Conservation (phyloP, 371 early-diverging fungal genomes). For the Sporodiniella umbellata region DNA sequence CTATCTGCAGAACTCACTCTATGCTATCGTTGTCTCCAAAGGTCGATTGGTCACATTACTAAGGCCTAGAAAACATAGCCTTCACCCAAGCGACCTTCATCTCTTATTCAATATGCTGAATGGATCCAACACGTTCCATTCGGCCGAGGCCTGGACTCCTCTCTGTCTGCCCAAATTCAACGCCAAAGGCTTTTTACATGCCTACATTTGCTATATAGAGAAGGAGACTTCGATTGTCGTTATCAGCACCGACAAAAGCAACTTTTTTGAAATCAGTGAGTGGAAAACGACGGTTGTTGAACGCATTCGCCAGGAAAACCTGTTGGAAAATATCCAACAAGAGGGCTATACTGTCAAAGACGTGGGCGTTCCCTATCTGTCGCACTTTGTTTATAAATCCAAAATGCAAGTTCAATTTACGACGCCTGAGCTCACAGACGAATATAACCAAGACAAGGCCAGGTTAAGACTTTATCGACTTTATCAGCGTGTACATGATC, state of each 20-base stretch:
- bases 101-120: slow-evolving; percentile 81
- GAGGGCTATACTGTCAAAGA: slow-evolving; percentile 51
- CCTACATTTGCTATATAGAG: slow-evolving; percentile 81
- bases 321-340: slow-evolving; percentile 24
- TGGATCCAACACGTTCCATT: slow-evolving; percentile 69
- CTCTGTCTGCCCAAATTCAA: slow-evolving; percentile 94
- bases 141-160: slow-evolving; percentile 90
- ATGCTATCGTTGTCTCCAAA: slow-evolving; percentile 76
- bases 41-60: slow-evolving; percentile 75
- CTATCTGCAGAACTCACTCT: slow-evolving; percentile 53
- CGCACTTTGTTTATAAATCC: slow-evolving; percentile 78
- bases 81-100: slow-evolving; percentile 85
- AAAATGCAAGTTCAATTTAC: slow-evolving; percentile 68
- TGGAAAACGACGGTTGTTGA: slow-evolving; percentile 66
- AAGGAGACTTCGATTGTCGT: slow-evolving; percentile 68
- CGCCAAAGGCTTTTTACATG: slow-evolving; percentile 82
- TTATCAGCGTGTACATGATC: slow-evolving; percentile 65
- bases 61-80: slow-evolving; percentile 71
- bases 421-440: slow-evolving; percentile 53
- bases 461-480: slow-evolving; percentile 54
- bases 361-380: slow-evolving; percentile 62
- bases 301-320: slow-evolving; percentile 24
- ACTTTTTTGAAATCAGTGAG: slow-evolving; percentile 77
- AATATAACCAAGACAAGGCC: slow-evolving; percentile 40
- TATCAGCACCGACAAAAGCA: slow-evolving; percentile 78